These are phyloP conservation scores for Trametes punicea DNA, from an alignment of 768 basidiomycete species.

Conservation along the genomic window DNA sequence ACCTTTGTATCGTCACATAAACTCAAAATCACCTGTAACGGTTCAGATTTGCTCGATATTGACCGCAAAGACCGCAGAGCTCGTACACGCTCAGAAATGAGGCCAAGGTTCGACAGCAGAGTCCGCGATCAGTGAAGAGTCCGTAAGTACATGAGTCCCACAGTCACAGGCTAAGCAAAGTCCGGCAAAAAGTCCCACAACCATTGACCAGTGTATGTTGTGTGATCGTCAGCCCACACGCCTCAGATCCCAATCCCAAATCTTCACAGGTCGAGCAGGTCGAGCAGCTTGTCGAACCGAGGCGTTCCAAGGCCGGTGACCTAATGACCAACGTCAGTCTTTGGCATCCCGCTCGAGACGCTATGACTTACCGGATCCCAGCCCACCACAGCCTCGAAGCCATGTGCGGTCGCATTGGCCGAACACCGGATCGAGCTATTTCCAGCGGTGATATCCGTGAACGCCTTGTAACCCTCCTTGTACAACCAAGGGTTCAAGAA, in stretches of 20 bases:
- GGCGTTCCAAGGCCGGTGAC: constrained; percentile 35
- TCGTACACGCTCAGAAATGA: no score
- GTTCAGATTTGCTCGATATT: no score
- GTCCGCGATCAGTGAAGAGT: no score
- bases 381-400: constrained; percentile 28
- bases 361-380: constrained; percentile 31
- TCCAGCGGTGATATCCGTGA: constrained; percentile 25
- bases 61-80: no score
- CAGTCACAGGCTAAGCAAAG: no score
- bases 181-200: no score
- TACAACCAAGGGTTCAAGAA: constrained; percentile 38
- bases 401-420: constrained; percentile 25
- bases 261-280: constrained; percentile 1
- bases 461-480: constrained; percentile 16
- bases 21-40: not conserved
- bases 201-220: no score
- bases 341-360: not conserved
- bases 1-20: not conserved
- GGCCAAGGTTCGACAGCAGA: no score
- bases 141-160: no score
- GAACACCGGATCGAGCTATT: constrained; percentile 25
- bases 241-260: not conserved
- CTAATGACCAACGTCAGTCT: no score
- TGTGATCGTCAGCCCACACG: no score
- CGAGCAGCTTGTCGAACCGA: constrained; percentile 25